Base-by-base conservation (phyloP, 768 basidiomycete species). In the Hericium erinaceus region DNA sequence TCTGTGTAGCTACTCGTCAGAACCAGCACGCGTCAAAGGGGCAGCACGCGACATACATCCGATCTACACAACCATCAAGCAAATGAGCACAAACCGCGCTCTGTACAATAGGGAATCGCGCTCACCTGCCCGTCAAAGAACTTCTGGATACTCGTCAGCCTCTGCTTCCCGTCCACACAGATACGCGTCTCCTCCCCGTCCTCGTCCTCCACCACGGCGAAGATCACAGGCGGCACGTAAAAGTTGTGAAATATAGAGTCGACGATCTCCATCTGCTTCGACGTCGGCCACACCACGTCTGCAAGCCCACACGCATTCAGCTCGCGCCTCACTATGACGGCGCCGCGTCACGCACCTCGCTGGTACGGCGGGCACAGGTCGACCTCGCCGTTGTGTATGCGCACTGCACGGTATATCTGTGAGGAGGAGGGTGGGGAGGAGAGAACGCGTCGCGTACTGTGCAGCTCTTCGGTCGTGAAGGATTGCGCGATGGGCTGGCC, bases 211-310 rank as follows among this genome's bases (percentile, higher is more conserved):
- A 68, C 65, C 2, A 77, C 70, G 0, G 74, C 72, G 50, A 81
- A 81, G 46, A 82, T 74, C 46, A 81, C 68, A 0, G 77, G 80
- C 0, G 80, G 79, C 5, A 80, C 71, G 61, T 79, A 79, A 72
- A 70, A 75, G 73, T 88, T 79, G 56, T 75, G 72, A 48, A 75
- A 78, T 16, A 80, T 71, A 0, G 78, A 81, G 61, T 80, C 77
- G 8, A 82, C 70, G 49, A 82, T 70, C 48, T 71, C 73, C 60
- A 74, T 75, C 63, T 90, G 86, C 63, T 90, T 90, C 48, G 68
- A 67, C 55, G 80, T 78, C 0, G 85, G 76, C 89, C 90, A 92
- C 2, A 92, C 89, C 18, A 92, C 75, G 57, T 87, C 89, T 91
- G 48, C 16, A 26, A 4, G 26, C 7, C 15, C 41, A 12, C 41